Percentiles rank a stretch among this genome's conserved stretches.
These are phyloP conservation scores for Daedaleopsis nitida DNA, from an alignment of 768 basidiomycete species.

Conservation along the genomic window DNA sequence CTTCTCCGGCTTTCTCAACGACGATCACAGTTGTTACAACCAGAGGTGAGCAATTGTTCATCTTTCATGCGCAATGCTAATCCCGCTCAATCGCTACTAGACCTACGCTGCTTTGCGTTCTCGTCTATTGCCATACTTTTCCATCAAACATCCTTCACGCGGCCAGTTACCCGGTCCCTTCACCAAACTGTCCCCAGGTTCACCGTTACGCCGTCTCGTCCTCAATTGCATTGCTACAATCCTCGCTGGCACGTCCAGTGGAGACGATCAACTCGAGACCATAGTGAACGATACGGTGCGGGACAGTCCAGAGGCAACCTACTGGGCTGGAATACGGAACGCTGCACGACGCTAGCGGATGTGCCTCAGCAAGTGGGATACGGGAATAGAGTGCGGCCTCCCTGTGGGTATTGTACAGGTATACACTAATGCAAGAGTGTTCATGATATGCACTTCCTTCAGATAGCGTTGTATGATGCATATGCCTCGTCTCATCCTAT, in stretches of 20 bases:
- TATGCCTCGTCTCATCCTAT: background rate
- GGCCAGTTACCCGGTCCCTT: conserved; percentile 81
- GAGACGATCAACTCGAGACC: conserved; percentile 16
- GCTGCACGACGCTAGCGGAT: background rate
- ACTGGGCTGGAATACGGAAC: conserved; percentile 17
- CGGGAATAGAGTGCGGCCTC: background rate
- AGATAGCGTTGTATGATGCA: background rate
- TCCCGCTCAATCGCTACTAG: conserved; percentile 31
- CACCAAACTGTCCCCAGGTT: conserved; percentile 54
- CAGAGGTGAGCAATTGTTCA: conserved; percentile 10
- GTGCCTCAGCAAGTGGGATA: background rate
- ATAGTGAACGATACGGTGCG: conserved; percentile 25
- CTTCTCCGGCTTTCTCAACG: conserved; percentile 65
- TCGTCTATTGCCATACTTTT: conserved; percentile 80
- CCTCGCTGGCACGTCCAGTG: conserved; percentile 3
- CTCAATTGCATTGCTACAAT: conserved; percentile 59
- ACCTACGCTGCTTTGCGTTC: conserved; percentile 51
- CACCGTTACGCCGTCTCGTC: conserved; percentile 53
- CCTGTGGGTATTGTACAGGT: background rate
- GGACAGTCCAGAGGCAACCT: conserved; percentile 21
- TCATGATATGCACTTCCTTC: no score
- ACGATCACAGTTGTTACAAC: conserved; percentile 34
- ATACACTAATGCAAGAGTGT: background rate
- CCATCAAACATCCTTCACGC: conserved; percentile 70
- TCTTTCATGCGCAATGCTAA: background rate